Conservation (phyloP, 2,329 filamentous ascomycete species). For the Cryphonectria naterciae region DNA sequence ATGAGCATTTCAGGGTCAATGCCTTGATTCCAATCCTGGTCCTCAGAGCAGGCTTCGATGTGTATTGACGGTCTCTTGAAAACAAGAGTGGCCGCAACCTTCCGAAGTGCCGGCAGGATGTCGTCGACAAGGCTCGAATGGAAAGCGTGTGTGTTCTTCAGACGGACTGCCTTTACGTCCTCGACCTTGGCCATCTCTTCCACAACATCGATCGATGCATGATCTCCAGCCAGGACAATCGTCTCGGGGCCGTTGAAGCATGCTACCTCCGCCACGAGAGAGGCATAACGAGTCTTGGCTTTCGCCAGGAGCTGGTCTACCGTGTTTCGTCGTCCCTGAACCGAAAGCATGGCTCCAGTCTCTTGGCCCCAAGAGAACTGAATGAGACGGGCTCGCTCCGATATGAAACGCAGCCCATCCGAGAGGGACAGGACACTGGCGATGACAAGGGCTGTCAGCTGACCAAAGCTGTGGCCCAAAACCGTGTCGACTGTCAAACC, state of each 20-base stretch:
- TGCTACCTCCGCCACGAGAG: conserved; percentile 34
- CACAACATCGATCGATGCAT: conserved; percentile 33
- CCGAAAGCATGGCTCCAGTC: conserved; percentile 39
- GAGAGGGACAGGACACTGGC: conserved; percentile 37
- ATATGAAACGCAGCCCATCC: conserved; percentile 38
- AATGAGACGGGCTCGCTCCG: conserved; percentile 39
- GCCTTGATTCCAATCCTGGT: conserved; percentile 7
- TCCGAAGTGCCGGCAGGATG: conserved; percentile 30
- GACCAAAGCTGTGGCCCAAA: conserved; percentile 44
- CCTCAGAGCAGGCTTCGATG: conserved; percentile 33
- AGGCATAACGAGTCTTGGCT: not conserved
- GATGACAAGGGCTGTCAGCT: conserved; percentile 41
- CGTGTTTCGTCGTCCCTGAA: conserved; percentile 28
- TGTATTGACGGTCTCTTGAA: conserved; percentile 33
- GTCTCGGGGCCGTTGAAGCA: conserved; percentile 40
- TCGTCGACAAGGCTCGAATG: conserved; percentile 37
- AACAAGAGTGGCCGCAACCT: conserved; percentile 24
- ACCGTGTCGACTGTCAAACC: conserved; percentile 38
- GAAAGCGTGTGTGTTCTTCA: conserved; percentile 37
- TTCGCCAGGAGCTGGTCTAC: conserved; percentile 3
- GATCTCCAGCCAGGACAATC: conserved; percentile 39
- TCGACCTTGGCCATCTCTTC: conserved; percentile 22
- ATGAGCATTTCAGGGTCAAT: conserved; percentile 31
- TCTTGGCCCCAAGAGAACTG: conserved; percentile 39
- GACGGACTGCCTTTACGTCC: conserved; percentile 27